Evolutionary conservation across 257 asterid genomes (phyloP).

Genomic region (Lycium barbarum): DNA sequence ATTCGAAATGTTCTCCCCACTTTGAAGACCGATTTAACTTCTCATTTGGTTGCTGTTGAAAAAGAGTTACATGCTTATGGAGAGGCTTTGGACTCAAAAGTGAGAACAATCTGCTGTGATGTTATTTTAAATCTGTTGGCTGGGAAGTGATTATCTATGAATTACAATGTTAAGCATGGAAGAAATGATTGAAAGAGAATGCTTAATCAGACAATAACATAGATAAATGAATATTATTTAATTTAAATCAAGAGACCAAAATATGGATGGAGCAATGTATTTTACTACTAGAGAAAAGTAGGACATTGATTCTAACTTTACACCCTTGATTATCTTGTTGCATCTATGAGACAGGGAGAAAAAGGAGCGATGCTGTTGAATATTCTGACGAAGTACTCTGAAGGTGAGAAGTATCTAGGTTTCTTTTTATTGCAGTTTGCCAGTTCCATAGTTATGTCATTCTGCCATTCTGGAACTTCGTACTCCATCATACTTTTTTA

Average conservation of each 20-base stretch:
- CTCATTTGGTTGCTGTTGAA: conserved; percentile 77
- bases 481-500: neutral
- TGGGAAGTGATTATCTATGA: neutral
- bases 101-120: conserved; percentile 32
- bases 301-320: neutral
- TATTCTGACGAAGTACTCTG: conserved; percentile 86
- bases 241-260: neutral
- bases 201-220: conserved; percentile 13
- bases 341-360: conserved; percentile 57
- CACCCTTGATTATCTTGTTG: conserved; percentile 26
- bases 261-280: conserved; percentile 25
- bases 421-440: neutral
- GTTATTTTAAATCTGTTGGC: neutral
- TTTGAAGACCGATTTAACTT: conserved; percentile 78
- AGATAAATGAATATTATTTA: conserved; percentile 2
- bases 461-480: neutral
- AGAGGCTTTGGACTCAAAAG: conserved; percentile 92
- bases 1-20: conserved; percentile 89
- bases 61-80: conserved; percentile 94
- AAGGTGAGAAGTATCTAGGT: conserved; percentile 54
- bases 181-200: neutral
- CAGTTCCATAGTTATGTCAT: neutral
- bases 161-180: conserved; percentile 6
- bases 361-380: conserved; percentile 84
- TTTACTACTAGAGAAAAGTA: conserved; percentile 2